Evolutionary conservation across 345 rosid species (phyloP), one percentile per base, ranked within the genome.

Genomic region (Citrus medica): DNA sequence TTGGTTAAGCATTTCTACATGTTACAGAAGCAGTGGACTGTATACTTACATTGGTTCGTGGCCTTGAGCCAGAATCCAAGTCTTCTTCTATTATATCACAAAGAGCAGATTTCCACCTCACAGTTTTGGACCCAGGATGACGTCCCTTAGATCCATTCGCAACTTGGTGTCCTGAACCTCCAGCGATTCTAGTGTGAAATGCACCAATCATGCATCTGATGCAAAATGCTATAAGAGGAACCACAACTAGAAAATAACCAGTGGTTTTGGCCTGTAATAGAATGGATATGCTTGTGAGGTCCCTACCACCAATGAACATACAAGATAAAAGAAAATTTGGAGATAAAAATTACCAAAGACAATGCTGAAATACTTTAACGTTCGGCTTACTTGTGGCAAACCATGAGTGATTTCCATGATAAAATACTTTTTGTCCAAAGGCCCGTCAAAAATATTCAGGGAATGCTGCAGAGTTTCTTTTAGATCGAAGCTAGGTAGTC

Each of bases 221-320:
- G 89, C 85, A 83, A 78, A 86, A 79, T 30, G 81, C 86, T 48
- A 84, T 38, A 69, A 79, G 81, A 65, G 83, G 79, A 80, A 83
- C 83, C 82, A 86, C 59, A 79, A 84, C 82, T 79, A 81, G 83
- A 77, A 83, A 78, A 83, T 82, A 83, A 76, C 83, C 86, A 55
- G 72, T 56, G 77, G 82, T 33, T 80, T 78, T 83, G 58, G 83
- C 85, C 86, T 83, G 88, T 37, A 61, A 78, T 28, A 63, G 74
- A 79, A 63, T 30, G 65, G 46, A 72, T 59, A 71, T 32, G 78
- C 73, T 10, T 8, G 76, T 37, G 67, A 80, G 66, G 62, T 79
- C 59, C 59, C 78, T 73, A 71, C 10, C 40, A 16, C 33, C 61
- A 6, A 21, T 19, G 40, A 71, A 51, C 9, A 19, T 19, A 46